Base-by-base conservation (phyloP, 2,329 filamentous ascomycete genomes). In the Pseudogymnoascus destructans region DNA sequence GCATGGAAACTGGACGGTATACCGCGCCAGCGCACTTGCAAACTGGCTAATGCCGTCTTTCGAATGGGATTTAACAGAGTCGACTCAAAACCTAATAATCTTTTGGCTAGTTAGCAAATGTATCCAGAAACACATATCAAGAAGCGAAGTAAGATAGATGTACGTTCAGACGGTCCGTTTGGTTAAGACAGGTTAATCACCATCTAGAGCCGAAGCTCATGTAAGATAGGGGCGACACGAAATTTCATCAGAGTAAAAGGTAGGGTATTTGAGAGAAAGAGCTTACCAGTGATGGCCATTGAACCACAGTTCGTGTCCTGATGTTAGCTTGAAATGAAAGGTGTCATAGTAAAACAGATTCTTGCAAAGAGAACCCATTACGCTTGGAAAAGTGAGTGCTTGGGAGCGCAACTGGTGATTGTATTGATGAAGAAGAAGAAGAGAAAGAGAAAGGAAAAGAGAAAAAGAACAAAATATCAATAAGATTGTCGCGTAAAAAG, bases 201-300 rank as follows among this genome's bases (percentile, higher is more conserved):
- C 77, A 80, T 74, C 61, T 55, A 66, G 67, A 68, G 66, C 63
- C 60, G 60, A 66, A 66, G 63, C 64, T 68, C 64, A 61, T 64
- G 73, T 80, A 77, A 75, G 78, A 76, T 77, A 78, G 78, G 78
- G 78, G 78, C 78, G 78, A 80, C 78, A 77, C 72, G 69, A 71
- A 69, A 72, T 70, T 72, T 80, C 77, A 80, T 80, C 77, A 80
- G 75, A 56, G 59, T 58, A 64, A 58, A 54, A 55, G 33, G 57
- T 58, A 5, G 25, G 35, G 19, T 42, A 11, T 52, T 27, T 27
- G n/a, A 36, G 25, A 52, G 57, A 42, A 49, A 55, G 38, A 55
- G 33, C 58, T 60, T 61, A 60, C 58, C 25, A 60, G 36, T 57
- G 17, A 59, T 6, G n/a, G 23, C n/a, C 8, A 27, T 52, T 27